Conservation (phyloP, 2,329 filamentous ascomycete species). For the Ophiosphaerella narmari region DNA sequence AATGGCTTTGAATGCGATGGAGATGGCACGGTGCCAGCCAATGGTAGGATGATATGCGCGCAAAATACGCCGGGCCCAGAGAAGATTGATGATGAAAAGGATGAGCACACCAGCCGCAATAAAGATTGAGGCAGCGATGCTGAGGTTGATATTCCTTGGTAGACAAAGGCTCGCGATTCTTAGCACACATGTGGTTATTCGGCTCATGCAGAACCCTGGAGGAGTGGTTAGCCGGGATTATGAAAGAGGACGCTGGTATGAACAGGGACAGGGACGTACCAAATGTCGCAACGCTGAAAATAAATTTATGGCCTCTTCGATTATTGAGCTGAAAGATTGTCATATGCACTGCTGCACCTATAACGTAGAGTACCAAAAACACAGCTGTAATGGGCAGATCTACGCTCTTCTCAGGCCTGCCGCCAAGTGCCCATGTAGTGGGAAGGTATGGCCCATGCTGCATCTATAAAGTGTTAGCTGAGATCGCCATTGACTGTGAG, state of each 20-base stretch:
- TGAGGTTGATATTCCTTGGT: slow-evolving; percentile 50
- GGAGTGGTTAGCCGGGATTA: not conserved
- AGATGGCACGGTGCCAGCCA: slow-evolving; percentile 66
- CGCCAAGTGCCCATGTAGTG: slow-evolving; percentile 40
- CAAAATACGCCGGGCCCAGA: slow-evolving; percentile 74
- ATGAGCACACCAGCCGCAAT: slow-evolving; percentile 74
- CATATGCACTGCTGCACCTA: slow-evolving; percentile 46
- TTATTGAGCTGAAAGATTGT: slow-evolving; percentile 46
- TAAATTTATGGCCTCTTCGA: slow-evolving; percentile 46
- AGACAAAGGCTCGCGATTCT: slow-evolving; percentile 35
- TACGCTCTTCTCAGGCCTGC: slow-evolving; percentile 32
- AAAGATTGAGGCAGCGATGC: slow-evolving; percentile 67
- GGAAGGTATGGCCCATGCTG: slow-evolving; percentile 27
- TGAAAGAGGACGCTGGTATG: not conserved
- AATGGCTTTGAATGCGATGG: slow-evolving; percentile 59
- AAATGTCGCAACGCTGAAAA: slow-evolving; percentile 45
- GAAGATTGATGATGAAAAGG: slow-evolving; percentile 75
- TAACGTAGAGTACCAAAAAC: slow-evolving; percentile 46
- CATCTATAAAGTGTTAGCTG: not conserved
- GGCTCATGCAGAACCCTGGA: slow-evolving; percentile 49
- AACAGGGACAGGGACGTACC: slow-evolving; percentile 17
- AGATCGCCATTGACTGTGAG: not conserved
- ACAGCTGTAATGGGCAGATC: slow-evolving; percentile 49
- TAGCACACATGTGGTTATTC: slow-evolving; percentile 47
- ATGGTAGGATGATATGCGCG: slow-evolving; percentile 71